Percentiles rank a stretch among this genome's conserved stretches.
Evolutionary conservation across 2,329 filamentous ascomycete genomes (phyloP).

Genomic region (Trichophyton simii): DNA sequence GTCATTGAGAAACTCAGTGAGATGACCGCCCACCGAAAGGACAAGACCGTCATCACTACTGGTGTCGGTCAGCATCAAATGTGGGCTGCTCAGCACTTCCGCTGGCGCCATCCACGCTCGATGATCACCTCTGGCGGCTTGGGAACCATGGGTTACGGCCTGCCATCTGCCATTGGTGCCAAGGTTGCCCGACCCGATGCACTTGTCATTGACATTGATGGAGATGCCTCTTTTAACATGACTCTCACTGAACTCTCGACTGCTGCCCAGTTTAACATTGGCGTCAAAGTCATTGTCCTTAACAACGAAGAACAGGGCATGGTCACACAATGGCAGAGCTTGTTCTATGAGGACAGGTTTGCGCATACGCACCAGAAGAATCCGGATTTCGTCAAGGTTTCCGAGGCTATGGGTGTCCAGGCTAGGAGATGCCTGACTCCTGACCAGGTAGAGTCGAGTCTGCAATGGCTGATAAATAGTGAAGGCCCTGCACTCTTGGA

Average conservation of each 20-base stretch:
- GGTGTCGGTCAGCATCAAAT: constrained; percentile 98
- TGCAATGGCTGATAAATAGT: constrained; percentile 78
- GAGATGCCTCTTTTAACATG: constrained; percentile 99
- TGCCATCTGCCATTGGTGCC: constrained; percentile 87
- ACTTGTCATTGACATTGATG: constrained; percentile 89
- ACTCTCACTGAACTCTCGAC: constrained; percentile 90
- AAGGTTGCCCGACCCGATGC: constrained; percentile 75
- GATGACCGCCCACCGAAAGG: constrained; percentile 65
- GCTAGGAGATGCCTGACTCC: constrained; percentile 59
- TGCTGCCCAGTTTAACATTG: constrained; percentile 90
- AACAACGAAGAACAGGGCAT: constrained; percentile 99
- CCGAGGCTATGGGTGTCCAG: constrained; percentile 81
- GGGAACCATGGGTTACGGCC: constrained; percentile 89
- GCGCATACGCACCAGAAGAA: constrained; percentile 88
- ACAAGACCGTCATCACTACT: constrained; percentile 76
- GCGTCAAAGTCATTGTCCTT: constrained; percentile 82
- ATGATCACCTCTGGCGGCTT: constrained; percentile 96
- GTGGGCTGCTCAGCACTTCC: constrained; percentile 96
- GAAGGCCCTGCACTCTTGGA: constrained; percentile 90
- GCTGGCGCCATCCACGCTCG: constrained; percentile 79
- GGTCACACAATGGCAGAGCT: constrained; percentile 96
- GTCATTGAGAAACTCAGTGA: constrained; percentile 84
- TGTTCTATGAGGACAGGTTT: constrained; percentile 92
- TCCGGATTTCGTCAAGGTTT: constrained; percentile 88
- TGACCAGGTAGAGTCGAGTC: constrained; percentile 60